Base-by-base conservation (phyloP, 1,139 yeast species). In the Blastobotrys persicus region DNA sequence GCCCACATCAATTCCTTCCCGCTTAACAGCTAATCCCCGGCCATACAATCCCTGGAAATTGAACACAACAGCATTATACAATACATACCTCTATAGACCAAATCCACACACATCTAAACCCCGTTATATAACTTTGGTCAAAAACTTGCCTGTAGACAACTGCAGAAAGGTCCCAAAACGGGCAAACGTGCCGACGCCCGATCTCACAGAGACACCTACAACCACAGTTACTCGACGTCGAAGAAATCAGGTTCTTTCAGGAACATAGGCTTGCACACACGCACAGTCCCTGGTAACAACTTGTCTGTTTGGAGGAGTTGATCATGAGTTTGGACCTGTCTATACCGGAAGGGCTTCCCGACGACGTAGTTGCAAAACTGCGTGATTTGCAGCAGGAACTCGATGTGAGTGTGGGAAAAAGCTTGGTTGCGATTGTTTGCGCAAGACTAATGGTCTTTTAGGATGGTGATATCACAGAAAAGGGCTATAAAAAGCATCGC, bases 391-490 rank as follows among this genome's bases (percentile, higher is more conserved):
- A 71, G 23, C 63, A 67, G 17, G 88, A 82, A 56, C 78, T 58
- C 16, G 67, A 64, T 31, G 68, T 64, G 53, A 28, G 64, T 48
- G 42, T 28, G 17, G 7, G 14, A 37, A 14, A 16, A 13, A 5
- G 13, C 3, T 13, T 5, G 16, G 14, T 12, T 2, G 31, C 31
- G 13, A 34, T 17, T 7, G n/a, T n/a, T 32, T 7, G 13, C 13
- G 19, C 4, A 19, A 16, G 12, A n/a, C 35, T 40, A 28, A 28
- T 31, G 13, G n/a, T 11, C 23, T 6, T 16, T 16, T 45, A 77
- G 56, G 87, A 83, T 42, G 89, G 87, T 1, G 82, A 81, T 51
- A 69, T 84, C 50, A 83, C 89, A 0, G 80, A 76, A 46, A 84
- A 83, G 62, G 89, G 91, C 1, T 83, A 81, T 60, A 69, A 72